Conservation (phyloP, 2,329 filamentous ascomycete genomes). For the Cadophora gregata region DNA sequence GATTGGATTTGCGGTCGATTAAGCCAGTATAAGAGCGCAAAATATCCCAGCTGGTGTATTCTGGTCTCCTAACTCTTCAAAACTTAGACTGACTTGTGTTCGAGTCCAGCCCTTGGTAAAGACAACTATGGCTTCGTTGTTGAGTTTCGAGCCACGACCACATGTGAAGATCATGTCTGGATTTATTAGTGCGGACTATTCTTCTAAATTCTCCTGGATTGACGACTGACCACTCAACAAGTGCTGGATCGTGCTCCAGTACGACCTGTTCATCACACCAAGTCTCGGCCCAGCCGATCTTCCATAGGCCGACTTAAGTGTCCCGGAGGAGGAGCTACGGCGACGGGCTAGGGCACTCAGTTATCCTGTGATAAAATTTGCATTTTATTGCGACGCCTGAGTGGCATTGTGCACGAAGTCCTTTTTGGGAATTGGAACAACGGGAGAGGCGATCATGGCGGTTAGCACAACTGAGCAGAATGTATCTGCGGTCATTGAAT, state of each 20-base stretch:
- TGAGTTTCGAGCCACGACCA: conserved; percentile 12
- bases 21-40: conserved; percentile 2
- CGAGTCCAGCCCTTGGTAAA: conserved; percentile 19
- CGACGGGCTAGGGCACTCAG: background rate
- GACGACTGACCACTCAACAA: background rate
- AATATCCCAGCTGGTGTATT: conserved; percentile 9
- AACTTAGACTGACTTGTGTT: conserved; percentile 13
- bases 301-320: too few relatives aligned
- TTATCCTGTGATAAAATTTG: background rate
- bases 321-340: background rate
- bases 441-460: background rate
- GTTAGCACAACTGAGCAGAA: background rate
- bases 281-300: too few relatives aligned
- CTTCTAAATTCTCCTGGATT: background rate
- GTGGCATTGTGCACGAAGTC: conserved; percentile 5
- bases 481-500: background rate
- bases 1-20: background rate
- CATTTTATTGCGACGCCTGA: background rate
- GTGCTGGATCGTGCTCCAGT: background rate
- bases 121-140: background rate
- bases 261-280: background rate
- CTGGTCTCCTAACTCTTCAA: background rate
- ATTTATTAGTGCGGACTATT: background rate
- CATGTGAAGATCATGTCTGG: conserved; percentile 13
- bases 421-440: background rate